These are phyloP conservation scores for Hevea brasiliensis DNA, from an alignment of 345 rosid species.

Conservation along the genomic window DNA sequence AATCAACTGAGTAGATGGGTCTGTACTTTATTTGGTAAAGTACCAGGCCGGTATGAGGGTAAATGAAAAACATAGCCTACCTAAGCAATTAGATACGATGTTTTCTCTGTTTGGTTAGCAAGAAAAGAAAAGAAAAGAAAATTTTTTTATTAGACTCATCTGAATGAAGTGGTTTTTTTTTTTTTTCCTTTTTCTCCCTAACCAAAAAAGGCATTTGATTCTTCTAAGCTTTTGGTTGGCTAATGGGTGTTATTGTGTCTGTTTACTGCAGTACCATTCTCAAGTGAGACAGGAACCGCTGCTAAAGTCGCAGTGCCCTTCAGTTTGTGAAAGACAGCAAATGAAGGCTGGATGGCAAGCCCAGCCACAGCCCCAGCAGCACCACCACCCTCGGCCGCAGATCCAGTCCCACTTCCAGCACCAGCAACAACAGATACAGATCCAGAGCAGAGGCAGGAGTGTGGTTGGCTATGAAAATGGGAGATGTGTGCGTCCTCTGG, in stretches of 20 bases:
- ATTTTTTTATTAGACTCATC: neutral
- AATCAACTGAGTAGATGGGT: neutral
- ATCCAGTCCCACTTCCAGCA: neutral
- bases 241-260: neutral
- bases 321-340: slow-evolving; percentile 23
- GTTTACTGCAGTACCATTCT: slow-evolving; percentile 9
- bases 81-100: neutral
- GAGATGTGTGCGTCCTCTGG: slow-evolving; percentile 24
- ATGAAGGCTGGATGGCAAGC: neutral
- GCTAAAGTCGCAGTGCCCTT: slow-evolving; percentile 23
- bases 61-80: neutral
- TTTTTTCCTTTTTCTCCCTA: no score
- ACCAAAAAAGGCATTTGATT: neutral
- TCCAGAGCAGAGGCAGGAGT: slow-evolving; percentile 26
- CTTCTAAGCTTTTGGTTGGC: neutral
- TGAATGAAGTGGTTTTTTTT: neutral
- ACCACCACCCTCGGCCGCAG: slow-evolving; percentile 16
- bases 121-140: neutral
- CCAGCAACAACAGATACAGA: slow-evolving; percentile 16
- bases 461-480: slow-evolving; percentile 25
- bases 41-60: neutral
- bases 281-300: slow-evolving; percentile 13
- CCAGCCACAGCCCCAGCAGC: slow-evolving; percentile 9
- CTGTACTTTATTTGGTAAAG: no score
- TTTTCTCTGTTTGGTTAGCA: neutral